Evolutionary conservation across 192 early-diverging fungal genomes (phyloP), one percentile per base, ranked within the genome.

Genomic region (Martensiomyces pterosporus): DNA sequence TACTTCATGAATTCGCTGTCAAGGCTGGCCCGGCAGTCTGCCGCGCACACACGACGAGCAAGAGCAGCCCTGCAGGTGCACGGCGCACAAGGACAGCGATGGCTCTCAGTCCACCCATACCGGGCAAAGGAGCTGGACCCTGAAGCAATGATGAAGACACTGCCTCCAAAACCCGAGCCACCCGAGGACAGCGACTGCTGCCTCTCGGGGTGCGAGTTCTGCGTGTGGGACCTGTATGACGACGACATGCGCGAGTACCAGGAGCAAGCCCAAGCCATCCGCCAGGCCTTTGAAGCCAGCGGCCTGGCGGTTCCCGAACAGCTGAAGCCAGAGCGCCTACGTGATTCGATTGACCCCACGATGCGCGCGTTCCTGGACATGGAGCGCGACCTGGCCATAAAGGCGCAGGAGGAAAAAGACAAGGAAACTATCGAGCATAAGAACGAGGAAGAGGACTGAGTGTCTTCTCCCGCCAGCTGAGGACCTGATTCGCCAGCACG

Each of bases 211-310:
- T 75, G 71, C 50, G 71, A 66, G 47, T 67, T 51, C 47, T 75
- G 71, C 40, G 71, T 75, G 42, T 75, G 71, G 71, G 71, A 75
- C 35, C 48, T 75, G 25, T 75, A 75, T 29, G 64, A 75, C 39
- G 64, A 75, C 37, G 71, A 75, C 36, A 75, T 75, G 57, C 59
- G 52, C 42, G 64, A 67, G 24, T 75, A 75, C 45, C 54, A 59
- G 24, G 55, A 67, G 55, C 55, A 75, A 23, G 71, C 64, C 12
- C 32, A 26, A 4, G 43, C 24, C 6, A 46, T 62, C 22, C 35
- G 60, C 5, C 38, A 59, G 47, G 58, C 55, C 1, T 62, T 67
- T 25, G 59, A 64, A 19, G 52, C 39, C 2, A 49, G 55, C 10
- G 51, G 49, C n/a, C 50, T 38, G 52, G 41, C 60, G 5, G 64